Base-by-base conservation (phyloP, 352 stramenopile species). In the Globisporangium spinosum region DNA sequence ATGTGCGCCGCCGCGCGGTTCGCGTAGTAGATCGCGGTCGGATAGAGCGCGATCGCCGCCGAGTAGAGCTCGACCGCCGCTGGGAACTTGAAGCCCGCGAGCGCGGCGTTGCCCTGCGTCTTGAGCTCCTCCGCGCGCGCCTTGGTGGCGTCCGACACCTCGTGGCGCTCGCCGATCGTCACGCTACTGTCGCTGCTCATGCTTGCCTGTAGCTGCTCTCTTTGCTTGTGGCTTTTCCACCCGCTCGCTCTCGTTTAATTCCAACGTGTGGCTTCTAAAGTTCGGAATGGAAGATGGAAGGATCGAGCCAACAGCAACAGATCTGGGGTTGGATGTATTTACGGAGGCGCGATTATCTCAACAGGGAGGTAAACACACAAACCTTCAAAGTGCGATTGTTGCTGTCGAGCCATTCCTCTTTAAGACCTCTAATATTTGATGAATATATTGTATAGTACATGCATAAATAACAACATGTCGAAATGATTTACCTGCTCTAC, bases 1-100 rank as follows among this genome's bases (percentile, higher is more conserved):
- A 99, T 95, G 77, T 99, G 98, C 23, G 97, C 96, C 61, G 98
- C 93, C 6, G 98, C 97, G 25, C 96, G 87, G 78, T 98, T 98
- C 54, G 91, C 83, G 68, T 97, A 98, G 78, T 97, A 97, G 71
- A 98, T 96, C 35, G 95, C 91, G 17, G 87, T 97, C 13, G 92
- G 91, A 20, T 68, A 70, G 23, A 98, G 75, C 65, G 80, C 85
- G 63, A 98, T 98, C 20, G 93, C 95, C 53, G 88, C 71, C 57
- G 89, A 90, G 80, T 98, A 98, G 47, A 95, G 67, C 20, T 95
- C 85, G 8, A 97, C 77, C 20, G 94, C 94, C 15, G 79, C 65
- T 1, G 77, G 69, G 68, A 96, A 96, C 56, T 94, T 83, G 70
- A 94, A 94, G 64, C 93, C 80, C 62, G 75, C 67, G 47, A 98